Evolutionary conservation across 2,329 filamentous ascomycete genomes (phyloP), one percentile per base, ranked within the genome.

Genomic region (Parastagonospora nodorum): DNA sequence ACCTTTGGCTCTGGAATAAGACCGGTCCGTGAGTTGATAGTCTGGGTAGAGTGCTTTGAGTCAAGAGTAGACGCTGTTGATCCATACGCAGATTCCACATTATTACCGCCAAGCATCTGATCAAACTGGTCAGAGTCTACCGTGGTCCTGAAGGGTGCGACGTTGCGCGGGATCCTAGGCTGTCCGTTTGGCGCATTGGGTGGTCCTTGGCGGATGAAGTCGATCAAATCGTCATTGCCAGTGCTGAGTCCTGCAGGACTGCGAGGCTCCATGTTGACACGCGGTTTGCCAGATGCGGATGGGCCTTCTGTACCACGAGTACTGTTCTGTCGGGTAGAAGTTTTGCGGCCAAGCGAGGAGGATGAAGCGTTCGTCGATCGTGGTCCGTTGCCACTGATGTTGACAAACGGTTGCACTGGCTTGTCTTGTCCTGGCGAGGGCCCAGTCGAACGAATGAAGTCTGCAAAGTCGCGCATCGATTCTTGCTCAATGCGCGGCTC

Each of bases 161-260:
- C 87, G n/a, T 84, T 84, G 14, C 89, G 86, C 36, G 91, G 88
- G 55, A 95, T 94, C 19, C 90, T 86, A 51, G 86, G 89, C 55
- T 83, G 83, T 24, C 81, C 80, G 37, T 79, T 80, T 30, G 78
- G 76, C 37, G 38, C 77, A 70, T 77, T 82, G 0, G 89, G 88
- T 2, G 92, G 92, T 1, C 92, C 93, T 68, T 90, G 87, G 39
- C 92, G 87, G 58, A 99, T 95, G 72, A 99, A 97, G 69, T 97
- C 92, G 59, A 97, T 96, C 50, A 99, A 78, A 53, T 97, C 94
- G 10, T 90, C 89, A 49, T 72, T 72, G 31, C 87, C 95, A 58
- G 87, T 87, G 43, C 85, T 84, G 42, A 86, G 81, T 12, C 85
- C 81, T 36, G 82, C 80, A 32, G 90, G 84, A 54, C 91, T 87